Conservation (phyloP, 73 alveolate species). For the Paramecium bursaria region DNA sequence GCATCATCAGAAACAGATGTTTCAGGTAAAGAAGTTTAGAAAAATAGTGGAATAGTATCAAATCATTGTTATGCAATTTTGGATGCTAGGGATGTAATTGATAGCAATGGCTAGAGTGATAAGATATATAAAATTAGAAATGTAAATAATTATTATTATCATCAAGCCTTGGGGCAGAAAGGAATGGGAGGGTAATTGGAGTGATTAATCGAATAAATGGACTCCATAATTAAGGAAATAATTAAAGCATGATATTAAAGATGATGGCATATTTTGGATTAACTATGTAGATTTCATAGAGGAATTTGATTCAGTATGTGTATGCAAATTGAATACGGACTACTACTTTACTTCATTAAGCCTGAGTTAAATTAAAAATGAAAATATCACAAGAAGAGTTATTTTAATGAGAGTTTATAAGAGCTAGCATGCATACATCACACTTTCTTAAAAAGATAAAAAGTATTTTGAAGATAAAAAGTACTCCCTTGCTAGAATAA, state of each 20-base stretch:
- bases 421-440: constrained; percentile 71
- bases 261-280: constrained; percentile 92
- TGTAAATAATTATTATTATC: constrained; percentile 65
- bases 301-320: constrained; percentile 88
- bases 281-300: constrained; percentile 82
- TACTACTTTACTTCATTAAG: constrained; percentile 76
- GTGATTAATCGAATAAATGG: constrained; percentile 88
- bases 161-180: constrained; percentile 68
- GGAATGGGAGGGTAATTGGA: constrained; percentile 85
- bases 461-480: constrained; percentile 80
- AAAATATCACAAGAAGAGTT: constrained; percentile 72
- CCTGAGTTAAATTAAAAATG: constrained; percentile 70
- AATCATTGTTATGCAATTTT: constrained; percentile 86
- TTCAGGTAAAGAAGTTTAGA: constrained; percentile 73
- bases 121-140: constrained; percentile 62
- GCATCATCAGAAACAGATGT: constrained; percentile 88
- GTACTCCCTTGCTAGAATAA: constrained; percentile 72
- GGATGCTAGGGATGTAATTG: constrained; percentile 70
- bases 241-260: constrained; percentile 80
- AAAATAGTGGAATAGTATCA: constrained; percentile 82
- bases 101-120: constrained; percentile 60
- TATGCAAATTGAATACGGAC: constrained; percentile 84
- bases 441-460: constrained; percentile 76
- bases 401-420: constrained; percentile 68
- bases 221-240: constrained; percentile 83